These are phyloP conservation scores for Calycina herbarum DNA, from an alignment of 2,329 filamentous ascomycete genomes.

Conservation along the genomic window DNA sequence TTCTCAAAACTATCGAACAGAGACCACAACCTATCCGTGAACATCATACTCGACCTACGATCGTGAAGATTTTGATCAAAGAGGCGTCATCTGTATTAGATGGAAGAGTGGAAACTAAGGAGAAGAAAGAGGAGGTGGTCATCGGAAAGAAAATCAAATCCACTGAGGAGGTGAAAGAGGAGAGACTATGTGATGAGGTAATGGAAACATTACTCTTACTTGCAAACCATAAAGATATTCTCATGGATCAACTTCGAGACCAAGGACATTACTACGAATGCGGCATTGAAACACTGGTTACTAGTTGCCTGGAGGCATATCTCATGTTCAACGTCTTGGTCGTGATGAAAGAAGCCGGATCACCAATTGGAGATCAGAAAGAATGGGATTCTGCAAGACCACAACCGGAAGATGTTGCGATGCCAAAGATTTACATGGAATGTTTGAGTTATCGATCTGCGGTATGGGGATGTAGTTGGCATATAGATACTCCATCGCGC, in stretches of 20 bases:
- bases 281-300: conserved; percentile 1
- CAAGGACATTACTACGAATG: neutral
- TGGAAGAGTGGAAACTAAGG: neutral
- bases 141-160: neutral
- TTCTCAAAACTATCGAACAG: too few species aligned
- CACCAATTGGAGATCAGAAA: neutral
- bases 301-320: neutral
- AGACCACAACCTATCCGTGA: too few species aligned
- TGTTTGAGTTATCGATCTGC: neutral
- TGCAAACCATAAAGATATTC: neutral
- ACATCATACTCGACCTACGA: neutral
- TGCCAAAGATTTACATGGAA: conserved; percentile 4
- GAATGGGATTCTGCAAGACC: neutral
- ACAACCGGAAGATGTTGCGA: neutral
- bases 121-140: neutral
- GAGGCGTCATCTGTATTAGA: neutral
- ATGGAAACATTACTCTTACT: conserved; percentile 1
- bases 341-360: neutral
- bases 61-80: conserved; percentile 7
- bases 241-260: neutral
- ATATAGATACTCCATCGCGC: neutral
- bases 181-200: neutral
- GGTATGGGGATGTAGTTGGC: neutral
- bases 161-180: neutral
- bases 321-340: neutral